Base-by-base conservation (phyloP, 2,329 filamentous ascomycete genomes). In the Apiospora rasikravindrae region DNA sequence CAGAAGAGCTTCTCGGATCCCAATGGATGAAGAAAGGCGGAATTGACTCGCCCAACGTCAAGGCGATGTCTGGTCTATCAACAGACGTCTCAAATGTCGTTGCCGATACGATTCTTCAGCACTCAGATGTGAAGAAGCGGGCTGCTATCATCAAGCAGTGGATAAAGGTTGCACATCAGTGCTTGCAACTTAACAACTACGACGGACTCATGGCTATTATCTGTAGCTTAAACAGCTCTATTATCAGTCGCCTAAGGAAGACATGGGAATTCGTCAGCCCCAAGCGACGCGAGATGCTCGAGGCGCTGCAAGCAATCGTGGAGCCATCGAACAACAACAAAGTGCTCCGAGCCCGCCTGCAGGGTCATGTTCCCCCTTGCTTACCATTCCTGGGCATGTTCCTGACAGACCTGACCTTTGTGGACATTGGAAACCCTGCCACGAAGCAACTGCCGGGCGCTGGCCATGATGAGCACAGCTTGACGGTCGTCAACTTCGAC, bases 181-280 rank as follows among this genome's bases (percentile, higher is more conserved):
- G 94, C 76, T 86, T 97, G 6, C 94, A 96, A 78, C 88, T 98
- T 37, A 93, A 96, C 84, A 99, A 99, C 84, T 99, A 98, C 77
- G 96, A 99, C 79, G 94, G 94, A 0, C 85, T 99, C 14, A 98
- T 98, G 95, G 95, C 96, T 10, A 98, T 99, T 77, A 94, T 98
- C 78, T 98, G 95, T 85, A 95, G 94, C 13, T 84, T 99, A 68
- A 97, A 97, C 82, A 95, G 93, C 72, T 97, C 95, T 22, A 96
- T 95, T 77, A 96, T 99, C 76, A 91, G 91, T 71, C 93, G 96
- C 26, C 86, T 99, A 11, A 94, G 93, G 80, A 93, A 92, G 78
- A 99, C 96, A 0, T 99, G 96, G 96, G 96, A 98, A 71, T 82
- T 91, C 16, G 90, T 99, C 13, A 96, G 94, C 6, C 87, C 88